phyloP scores from a whole-genome alignment of 2,329 filamentous ascomycete genomes.

The Trichoderma brevicompactum region DNA sequence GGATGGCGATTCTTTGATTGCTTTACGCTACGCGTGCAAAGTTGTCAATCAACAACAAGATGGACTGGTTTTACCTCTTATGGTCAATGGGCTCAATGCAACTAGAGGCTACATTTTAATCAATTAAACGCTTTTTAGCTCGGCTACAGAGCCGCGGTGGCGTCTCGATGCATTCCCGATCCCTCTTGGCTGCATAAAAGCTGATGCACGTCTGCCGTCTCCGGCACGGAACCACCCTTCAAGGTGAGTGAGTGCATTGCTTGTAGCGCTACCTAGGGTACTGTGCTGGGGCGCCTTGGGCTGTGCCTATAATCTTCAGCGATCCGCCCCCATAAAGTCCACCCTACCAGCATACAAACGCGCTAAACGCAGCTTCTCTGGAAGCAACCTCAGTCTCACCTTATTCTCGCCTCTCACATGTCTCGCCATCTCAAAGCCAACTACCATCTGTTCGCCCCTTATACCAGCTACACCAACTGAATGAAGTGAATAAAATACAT shows the following conservation, averaged over 20 bases:
- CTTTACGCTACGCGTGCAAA: no score
- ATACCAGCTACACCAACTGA: background rate
- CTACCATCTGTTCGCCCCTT: background rate
- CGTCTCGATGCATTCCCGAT: conserved; percentile 23
- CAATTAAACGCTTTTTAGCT: conserved; percentile 9
- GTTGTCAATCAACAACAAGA: no score
- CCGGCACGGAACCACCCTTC: background rate
- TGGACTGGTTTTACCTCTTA: background rate
- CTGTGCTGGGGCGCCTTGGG: background rate
- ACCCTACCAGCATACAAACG: background rate
- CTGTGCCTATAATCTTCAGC: no score
- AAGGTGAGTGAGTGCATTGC: background rate
- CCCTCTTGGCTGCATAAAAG: conserved; percentile 24
- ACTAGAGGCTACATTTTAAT: background rate
- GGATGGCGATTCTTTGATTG: no score
- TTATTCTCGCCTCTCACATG: conserved; percentile 4
- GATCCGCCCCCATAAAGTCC: no score
- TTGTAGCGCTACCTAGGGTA: background rate
- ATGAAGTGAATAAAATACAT: conserved; percentile 4
- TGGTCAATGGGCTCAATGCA: background rate
- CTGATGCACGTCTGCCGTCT: conserved; percentile 19
- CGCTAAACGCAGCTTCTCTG: conserved; percentile 5
- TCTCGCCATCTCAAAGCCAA: background rate
- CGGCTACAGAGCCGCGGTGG: conserved; percentile 16
- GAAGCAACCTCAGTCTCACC: background rate